Base-by-base conservation (phyloP, 371 early-diverging fungal species). In the Gilbertella persicaria region DNA sequence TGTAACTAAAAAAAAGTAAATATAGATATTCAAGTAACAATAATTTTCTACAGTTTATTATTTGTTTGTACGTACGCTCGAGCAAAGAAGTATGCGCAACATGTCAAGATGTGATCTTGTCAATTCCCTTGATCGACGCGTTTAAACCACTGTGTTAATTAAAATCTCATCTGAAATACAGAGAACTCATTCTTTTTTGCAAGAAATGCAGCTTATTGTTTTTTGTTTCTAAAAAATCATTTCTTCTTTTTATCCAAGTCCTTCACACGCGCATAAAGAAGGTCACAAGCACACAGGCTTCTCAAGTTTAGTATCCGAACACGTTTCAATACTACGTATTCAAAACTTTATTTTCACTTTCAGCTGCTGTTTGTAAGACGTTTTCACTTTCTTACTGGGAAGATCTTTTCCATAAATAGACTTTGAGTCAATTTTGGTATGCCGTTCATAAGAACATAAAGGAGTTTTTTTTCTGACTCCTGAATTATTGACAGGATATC, bases 331-430 rank as follows among this genome's bases (percentile, higher is more conserved):
- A 21, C 29, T 46, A 46, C 46, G 33, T 33, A 12, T 33, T 33
- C 2, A 33, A 33, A 33, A 33, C 33, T 33, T 33, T n/a, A 35
- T 19, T 46, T 19, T 19, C 33, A 33, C 33, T 7, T n/a, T 24
- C 45, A 44, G 14, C 8, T 17, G 2, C 19, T 39, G 50, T 50
- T 9, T 21, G 40, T 39, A 19, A n/a, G n/a, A n/a, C n/a, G n/a
- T n/a, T n/a, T n/a, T 17, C 39, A 19, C 20, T 20, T 39, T 24
- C 28, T 26, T 35, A 14, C 45, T 20, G 45, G 29, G 39, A 45
- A 44, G 53, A 53, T 53, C 53, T 45, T 53, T 53, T 38, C 45
- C 45, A 45, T 45, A 53, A 53, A 44, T 38, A 53, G 53, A 24
- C 33, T 30, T 28, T 29, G 8, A n/a, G n/a, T n/a, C n/a, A n/a